Evolutionary conservation across 1,284 basidiomycete genomes (phyloP).

Genomic region (Moniliophthora roreri): DNA sequence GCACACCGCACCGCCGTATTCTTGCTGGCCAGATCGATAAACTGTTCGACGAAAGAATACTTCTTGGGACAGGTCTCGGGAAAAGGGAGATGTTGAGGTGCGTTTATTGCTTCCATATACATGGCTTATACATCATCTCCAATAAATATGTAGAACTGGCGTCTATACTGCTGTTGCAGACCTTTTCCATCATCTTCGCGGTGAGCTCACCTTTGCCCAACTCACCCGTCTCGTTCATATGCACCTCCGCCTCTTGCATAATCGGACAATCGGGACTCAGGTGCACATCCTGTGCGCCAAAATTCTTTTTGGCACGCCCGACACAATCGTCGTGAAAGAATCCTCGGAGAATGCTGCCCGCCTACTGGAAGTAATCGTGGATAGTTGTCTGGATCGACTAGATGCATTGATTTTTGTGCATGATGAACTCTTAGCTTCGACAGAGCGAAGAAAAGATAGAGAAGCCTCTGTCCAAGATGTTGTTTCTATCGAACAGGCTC

Average conservation of each 20-base stretch:
- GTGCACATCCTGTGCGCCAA: constrained; percentile 94
- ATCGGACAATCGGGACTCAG: constrained; percentile 78
- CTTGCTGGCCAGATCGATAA: constrained; percentile 89
- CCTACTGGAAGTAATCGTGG: constrained; percentile 76
- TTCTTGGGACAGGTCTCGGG: constrained; percentile 82
- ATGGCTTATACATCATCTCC: constrained; percentile 13
- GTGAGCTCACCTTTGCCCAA: constrained; percentile 81
- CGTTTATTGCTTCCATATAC: constrained; percentile 1
- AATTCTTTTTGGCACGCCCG: constrained; percentile 89
- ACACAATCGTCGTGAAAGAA: constrained; percentile 79
- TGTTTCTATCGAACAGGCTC: constrained; percentile 72
- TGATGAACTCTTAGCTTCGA: constrained; percentile 49
- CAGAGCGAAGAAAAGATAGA: constrained; percentile 51
- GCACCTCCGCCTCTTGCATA: constrained; percentile 90
- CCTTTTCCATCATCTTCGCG: constrained; percentile 89
- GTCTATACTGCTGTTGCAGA: constrained; percentile 93
- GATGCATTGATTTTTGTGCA: constrained; percentile 77
- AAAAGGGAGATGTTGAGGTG: constrained; percentile 85
- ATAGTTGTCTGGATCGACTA: constrained; percentile 86
- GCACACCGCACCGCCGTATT: constrained; percentile 78
- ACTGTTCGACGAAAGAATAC: constrained; percentile 88
- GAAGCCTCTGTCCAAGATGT: constrained; percentile 44
- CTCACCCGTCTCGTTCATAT: constrained; percentile 82
- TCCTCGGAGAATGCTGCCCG: constrained; percentile 65
- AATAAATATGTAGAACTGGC: constrained; percentile 53